Evolutionary conservation across 495 filamentous ascomycete species (phyloP).

Genomic region (Umbilicaria muhlenbergii): DNA sequence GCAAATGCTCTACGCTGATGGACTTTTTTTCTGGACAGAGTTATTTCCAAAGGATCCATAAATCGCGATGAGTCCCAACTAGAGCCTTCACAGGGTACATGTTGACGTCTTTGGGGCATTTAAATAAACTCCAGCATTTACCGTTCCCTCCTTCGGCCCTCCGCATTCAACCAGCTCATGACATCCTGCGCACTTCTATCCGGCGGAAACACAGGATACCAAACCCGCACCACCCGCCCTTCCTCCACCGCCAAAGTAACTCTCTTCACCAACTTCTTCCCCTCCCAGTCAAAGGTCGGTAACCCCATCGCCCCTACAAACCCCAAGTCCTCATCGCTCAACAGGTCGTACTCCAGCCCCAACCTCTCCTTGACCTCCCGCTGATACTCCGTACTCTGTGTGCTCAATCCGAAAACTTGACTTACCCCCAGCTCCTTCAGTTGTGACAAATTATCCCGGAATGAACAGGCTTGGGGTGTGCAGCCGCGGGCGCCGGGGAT

Average conservation of each 20-base stretch:
- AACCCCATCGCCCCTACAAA: constrained; percentile 10
- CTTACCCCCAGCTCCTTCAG: constrained; percentile 8
- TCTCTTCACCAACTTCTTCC: constrained; percentile 12
- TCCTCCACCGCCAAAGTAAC: constrained; percentile 12
- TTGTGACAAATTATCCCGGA: constrained; percentile 11
- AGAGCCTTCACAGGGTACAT: too few species aligned
- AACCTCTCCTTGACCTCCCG: constrained; percentile 9
- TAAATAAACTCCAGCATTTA: too few species aligned
- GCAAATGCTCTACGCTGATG: too few species aligned
- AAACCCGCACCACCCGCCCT: constrained; percentile 13
- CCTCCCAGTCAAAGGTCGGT: constrained; percentile 14
- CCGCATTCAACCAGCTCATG: constrained; percentile 10
- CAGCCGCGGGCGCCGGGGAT: constrained; percentile 18
- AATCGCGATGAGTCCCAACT: too few species aligned
- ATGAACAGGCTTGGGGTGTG: constrained; percentile 18
- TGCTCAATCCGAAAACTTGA: constrained; percentile 11
- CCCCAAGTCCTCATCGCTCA: constrained; percentile 15
- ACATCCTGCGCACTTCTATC: constrained; percentile 13
- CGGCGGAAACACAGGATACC: constrained; percentile 19
- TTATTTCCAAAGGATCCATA: too few species aligned
- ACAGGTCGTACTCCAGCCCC: constrained; percentile 13
- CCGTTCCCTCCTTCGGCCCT: too few species aligned
- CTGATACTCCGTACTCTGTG: constrained; percentile 15
- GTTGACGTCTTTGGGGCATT: too few species aligned
- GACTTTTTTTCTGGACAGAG: too few species aligned